Conservation (phyloP, 352 stramenopile species). For the Phytophthora pini region DNA sequence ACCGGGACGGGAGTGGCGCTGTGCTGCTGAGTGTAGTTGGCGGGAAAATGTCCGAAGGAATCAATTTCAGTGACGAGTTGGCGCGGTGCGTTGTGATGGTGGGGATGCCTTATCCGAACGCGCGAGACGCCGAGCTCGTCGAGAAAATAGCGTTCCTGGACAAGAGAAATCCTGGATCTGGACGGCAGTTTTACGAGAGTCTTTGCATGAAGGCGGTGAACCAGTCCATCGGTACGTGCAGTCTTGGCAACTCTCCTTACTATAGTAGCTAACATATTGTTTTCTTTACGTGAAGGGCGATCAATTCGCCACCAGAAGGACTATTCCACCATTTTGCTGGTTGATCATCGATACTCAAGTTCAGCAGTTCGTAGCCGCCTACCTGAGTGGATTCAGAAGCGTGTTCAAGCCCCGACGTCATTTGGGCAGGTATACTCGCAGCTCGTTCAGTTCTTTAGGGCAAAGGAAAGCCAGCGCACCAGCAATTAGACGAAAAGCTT, state of each 20-base stretch:
- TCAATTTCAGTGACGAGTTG: constrained; percentile 99
- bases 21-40: constrained; percentile 98
- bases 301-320: constrained; percentile 98
- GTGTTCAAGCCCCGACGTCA: constrained; percentile 60
- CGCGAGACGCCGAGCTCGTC: constrained; percentile 94
- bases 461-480: constrained; percentile 40
- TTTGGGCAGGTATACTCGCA: constrained; percentile 81
- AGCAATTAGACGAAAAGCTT: constrained; percentile 8
- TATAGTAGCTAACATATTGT: constrained; percentile 19
- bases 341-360: constrained; percentile 95
- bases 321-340: constrained; percentile 96
- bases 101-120: constrained; percentile 98
- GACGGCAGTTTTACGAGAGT: constrained; percentile 96
- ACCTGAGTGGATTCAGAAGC: constrained; percentile 85
- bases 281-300: constrained; percentile 56
- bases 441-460: constrained; percentile 81
- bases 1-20: constrained; percentile 53
- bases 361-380: constrained; percentile 65
- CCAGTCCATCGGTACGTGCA: constrained; percentile 95
- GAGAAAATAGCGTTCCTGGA: constrained; percentile 98
- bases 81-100: constrained; percentile 98
- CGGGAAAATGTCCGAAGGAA: constrained; percentile 99
- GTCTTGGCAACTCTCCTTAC: neutral
- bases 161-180: constrained; percentile 58
- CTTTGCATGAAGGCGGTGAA: constrained; percentile 99